Evolutionary conservation across 2,329 filamentous ascomycete genomes (phyloP).

Genomic region (Mariannaea sp.): DNA sequence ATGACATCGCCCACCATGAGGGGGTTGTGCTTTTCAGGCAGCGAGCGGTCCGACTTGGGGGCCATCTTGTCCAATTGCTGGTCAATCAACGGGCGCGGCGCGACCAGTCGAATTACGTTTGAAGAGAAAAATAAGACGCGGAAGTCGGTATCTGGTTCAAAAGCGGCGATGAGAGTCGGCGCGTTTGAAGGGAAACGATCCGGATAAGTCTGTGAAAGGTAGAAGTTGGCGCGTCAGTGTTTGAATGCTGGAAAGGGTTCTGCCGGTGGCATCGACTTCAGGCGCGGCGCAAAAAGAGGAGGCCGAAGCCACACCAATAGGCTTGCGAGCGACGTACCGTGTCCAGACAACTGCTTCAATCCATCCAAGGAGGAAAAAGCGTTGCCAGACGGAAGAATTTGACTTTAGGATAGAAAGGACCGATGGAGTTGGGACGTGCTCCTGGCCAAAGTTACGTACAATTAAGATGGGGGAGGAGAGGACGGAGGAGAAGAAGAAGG

Average conservation of each 20-base stretch:
- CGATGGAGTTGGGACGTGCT: slow-evolving; percentile 22
- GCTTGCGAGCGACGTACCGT: slow-evolving; percentile 35
- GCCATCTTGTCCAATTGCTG: slow-evolving; percentile 44
- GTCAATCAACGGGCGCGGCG: slow-evolving; percentile 30
- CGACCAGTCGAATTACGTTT: slow-evolving; percentile 25
- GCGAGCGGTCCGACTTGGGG: slow-evolving; percentile 45
- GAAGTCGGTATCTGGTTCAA: slow-evolving; percentile 21
- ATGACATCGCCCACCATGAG: slow-evolving; percentile 65
- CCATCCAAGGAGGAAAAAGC: slow-evolving; percentile 24
- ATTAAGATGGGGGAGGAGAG: slow-evolving; percentile 21
- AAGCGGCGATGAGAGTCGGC: slow-evolving; percentile 9
- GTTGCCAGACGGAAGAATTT: slow-evolving; percentile 17
- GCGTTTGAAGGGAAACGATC: slow-evolving; percentile 22
- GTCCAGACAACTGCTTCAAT: slow-evolving; percentile 33
- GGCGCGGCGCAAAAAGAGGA: background rate
- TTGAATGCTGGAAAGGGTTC: slow-evolving; percentile 16
- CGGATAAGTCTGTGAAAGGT: slow-evolving; percentile 14
- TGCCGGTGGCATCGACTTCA: slow-evolving; percentile 6
- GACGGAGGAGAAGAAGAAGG: slow-evolving; percentile 28
- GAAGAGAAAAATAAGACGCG: slow-evolving; percentile 23
- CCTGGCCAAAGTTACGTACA: slow-evolving; percentile 17
- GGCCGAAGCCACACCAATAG: background rate
- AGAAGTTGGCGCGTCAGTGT: slow-evolving; percentile 26
- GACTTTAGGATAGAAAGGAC: slow-evolving; percentile 8
- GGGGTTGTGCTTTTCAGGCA: slow-evolving; percentile 68